A percentile compares a stretch with the other conserved stretches of the same genome.
Conservation (phyloP, 371 early-diverging fungal species). For the Catenaria anguillulae region DNA sequence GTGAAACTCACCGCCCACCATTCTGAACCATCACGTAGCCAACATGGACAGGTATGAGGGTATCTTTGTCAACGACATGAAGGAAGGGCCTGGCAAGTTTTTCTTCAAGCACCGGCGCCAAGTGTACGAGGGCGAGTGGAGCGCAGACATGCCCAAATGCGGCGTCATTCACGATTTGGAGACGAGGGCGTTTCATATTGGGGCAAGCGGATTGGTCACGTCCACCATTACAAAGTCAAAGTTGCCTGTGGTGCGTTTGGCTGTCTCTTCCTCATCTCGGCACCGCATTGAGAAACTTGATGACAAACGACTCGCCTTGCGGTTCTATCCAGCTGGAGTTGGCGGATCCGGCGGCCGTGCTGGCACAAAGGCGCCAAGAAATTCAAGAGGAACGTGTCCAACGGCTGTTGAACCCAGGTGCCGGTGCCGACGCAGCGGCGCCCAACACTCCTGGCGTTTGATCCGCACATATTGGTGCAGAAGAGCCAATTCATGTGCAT, state of each 20-base stretch:
- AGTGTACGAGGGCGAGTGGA: conserved; percentile 37
- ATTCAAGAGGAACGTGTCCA: conserved; percentile 20
- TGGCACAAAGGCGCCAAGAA: conserved; percentile 14
- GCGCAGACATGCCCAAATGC: conserved; percentile 30
- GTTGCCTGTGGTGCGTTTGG: conserved; percentile 19
- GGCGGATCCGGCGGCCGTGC: conserved; percentile 16
- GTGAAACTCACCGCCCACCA: no score
- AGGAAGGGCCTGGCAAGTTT: conserved; percentile 38
- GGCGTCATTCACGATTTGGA: conserved; percentile 29
- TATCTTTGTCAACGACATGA: conserved; percentile 31
- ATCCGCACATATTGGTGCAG: no score
- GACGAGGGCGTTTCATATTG: conserved; percentile 15
- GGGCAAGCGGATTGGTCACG: conserved; percentile 7
- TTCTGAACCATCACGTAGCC: conserved; percentile 17
- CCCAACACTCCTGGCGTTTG: no score
- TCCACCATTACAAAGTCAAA: not conserved
- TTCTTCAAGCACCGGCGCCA: conserved; percentile 29
- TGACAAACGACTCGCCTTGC: not conserved
- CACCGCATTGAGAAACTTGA: not conserved
- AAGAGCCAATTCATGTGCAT: no score
- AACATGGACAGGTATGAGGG: conserved; percentile 39
- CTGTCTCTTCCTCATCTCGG: not conserved
- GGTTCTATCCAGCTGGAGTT: conserved; percentile 14
- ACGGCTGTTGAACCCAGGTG: conserved; percentile 15
- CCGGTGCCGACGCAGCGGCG: not conserved